Base-by-base conservation (phyloP, 2,329 filamentous ascomycete species). In the Diaporthe destruens region DNA sequence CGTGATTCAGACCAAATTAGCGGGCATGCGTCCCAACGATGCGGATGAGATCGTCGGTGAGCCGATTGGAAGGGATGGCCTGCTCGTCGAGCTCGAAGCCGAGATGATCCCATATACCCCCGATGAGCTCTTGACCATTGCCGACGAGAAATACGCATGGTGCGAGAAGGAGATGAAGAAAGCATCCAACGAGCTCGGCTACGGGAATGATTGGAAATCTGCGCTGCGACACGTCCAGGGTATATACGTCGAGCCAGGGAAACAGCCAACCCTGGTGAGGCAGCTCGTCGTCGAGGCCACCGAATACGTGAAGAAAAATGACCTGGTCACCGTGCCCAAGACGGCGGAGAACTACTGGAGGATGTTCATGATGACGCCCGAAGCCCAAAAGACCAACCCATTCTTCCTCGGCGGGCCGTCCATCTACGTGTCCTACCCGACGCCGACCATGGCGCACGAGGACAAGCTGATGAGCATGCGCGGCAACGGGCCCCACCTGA, bases 51-150 rank as follows among this genome's bases (percentile, higher is more conserved):
- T 90, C 66, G 83, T 90, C 36, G 88, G 88, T 8, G 84, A 90
- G 74, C 88, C 88, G 0, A 88, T 90, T 63, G 88, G 89, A 1
- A 79, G 84, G 5, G 82, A 85, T 0, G 87, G 85, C 0, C 80
- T 91, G 0, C 78, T 88, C 0, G 82, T 83, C 14, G 88, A 89
- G 66, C 82, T 91, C 1, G 82, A 86, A 71, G 84, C 85, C 0
- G 88, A 91, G 77, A 85, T 89, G 83, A 89, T 91, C 65, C 85
- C 87, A 0, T 91, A 90, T 75, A 82, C 85, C 0, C 89, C 89
- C 0, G 87, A 89, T 71, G 86, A 90, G 76, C 80, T 91, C 3
- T 82, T 90, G 54, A 73, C 77, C 0, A 85, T 90, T 32, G 88
- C 85, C 3, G 80, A 86, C 59, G 80, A 81, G 32, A 86, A 89